Percentiles rank a stretch among this genome's conserved stretches.
Evolutionary conservation across 257 asterid species (phyloP).

Genomic region (Solanum medicagineum): DNA sequence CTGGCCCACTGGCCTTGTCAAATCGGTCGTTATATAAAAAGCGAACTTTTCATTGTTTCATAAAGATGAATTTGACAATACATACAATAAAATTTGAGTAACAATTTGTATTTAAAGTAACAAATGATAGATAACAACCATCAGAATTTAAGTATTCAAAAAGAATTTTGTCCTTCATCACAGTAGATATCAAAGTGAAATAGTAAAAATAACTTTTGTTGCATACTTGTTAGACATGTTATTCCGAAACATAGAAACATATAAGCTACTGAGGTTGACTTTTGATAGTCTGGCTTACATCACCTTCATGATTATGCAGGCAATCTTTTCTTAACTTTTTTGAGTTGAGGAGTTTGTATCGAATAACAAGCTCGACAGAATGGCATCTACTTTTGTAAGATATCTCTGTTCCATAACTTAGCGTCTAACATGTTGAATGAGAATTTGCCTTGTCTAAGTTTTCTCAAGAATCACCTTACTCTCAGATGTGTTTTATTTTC

Average conservation of each 20-base stretch:
- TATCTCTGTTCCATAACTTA: neutral
- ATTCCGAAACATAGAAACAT: neutral
- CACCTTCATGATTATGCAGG: neutral
- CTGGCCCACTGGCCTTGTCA: neutral
- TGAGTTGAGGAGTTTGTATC: neutral
- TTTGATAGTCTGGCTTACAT: neutral
- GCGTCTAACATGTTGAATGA: neutral
- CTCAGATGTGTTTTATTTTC: neutral
- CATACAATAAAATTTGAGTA: neutral
- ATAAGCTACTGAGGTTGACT: neutral
- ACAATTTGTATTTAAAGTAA: neutral
- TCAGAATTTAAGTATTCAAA: neutral
- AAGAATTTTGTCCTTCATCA: neutral
- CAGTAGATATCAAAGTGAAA: neutral
- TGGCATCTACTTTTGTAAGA: slow-evolving; percentile 38
- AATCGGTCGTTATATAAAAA: neutral
- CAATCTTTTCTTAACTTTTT: neutral
- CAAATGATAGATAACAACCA: neutral
- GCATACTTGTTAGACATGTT: neutral
- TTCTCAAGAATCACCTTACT: neutral
- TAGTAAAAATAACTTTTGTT: neutral
- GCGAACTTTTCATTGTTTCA: neutral
- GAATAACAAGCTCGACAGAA: neutral
- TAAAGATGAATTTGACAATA: neutral
- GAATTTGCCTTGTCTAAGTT: neutral